Conservation (phyloP, 345 rosid genomes). For the Dimocarpus longan region DNA sequence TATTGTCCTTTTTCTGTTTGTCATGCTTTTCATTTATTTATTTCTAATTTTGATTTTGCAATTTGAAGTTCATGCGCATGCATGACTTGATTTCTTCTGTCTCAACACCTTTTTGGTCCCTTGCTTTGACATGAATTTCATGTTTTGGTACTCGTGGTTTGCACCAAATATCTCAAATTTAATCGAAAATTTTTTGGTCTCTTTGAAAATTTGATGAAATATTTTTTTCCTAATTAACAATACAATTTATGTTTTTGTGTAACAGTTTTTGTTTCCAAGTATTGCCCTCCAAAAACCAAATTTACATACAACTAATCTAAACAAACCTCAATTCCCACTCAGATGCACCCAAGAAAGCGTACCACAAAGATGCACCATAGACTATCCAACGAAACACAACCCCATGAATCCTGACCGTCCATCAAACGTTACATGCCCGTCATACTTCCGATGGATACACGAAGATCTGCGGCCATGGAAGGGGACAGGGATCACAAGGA, state of each 20-base stretch:
- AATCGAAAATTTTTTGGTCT: background rate
- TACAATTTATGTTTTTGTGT: background rate
- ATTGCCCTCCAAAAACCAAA: background rate
- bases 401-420: slow-evolving; percentile 20
- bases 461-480: slow-evolving; percentile 77
- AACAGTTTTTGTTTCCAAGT: slow-evolving; percentile 27
- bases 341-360: background rate
- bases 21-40: too few species aligned
- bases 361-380: slow-evolving; percentile 30
- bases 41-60: too few species aligned
- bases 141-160: background rate
- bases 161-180: background rate
- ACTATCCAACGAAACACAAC: slow-evolving; percentile 40
- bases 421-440: slow-evolving; percentile 45
- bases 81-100: background rate
- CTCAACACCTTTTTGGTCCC: background rate
- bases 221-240: background rate
- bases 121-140: background rate
- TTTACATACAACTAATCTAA: background rate
- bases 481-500: slow-evolving; percentile 58
- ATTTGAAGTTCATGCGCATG: background rate
- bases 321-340: slow-evolving; percentile 12
- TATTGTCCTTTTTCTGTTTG: too few species aligned
- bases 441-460: slow-evolving; percentile 78
- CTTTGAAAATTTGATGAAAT: background rate